A percentile compares a stretch with the other conserved stretches of the same genome.
These are phyloP conservation scores for Metarhizium anisopliae DNA, from an alignment of 2,329 filamentous ascomycete species.

Conservation along the genomic window DNA sequence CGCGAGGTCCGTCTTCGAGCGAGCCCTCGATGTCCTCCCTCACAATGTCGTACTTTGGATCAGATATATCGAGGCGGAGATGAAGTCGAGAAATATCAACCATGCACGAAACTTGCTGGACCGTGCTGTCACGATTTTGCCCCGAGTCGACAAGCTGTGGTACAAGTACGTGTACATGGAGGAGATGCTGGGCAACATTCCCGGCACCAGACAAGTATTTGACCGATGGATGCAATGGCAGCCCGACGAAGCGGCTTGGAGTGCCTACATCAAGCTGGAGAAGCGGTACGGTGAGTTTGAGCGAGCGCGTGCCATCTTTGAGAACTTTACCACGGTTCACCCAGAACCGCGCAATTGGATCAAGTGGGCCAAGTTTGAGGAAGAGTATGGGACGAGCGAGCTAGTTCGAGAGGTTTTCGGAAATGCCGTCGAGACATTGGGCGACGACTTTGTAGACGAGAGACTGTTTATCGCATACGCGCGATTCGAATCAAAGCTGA, in stretches of 20 bases:
- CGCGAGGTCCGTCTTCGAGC: conserved; percentile 87
- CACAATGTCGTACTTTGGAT: conserved; percentile 85
- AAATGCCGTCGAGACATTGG: conserved; percentile 75
- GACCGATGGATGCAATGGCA: conserved; percentile 99
- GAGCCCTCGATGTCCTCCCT: conserved; percentile 83
- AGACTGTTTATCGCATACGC: conserved; percentile 92
- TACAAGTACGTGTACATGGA: conserved; percentile 99
- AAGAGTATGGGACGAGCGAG: conserved; percentile 88
- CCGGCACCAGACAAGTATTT: conserved; percentile 87
- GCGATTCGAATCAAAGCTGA: conserved; percentile 87
- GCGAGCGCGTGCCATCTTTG: conserved; percentile 80
- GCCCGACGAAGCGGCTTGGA: conserved; percentile 92
- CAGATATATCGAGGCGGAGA: conserved; percentile 90
- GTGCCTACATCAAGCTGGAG: conserved; percentile 92
- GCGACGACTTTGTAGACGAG: conserved; percentile 94
- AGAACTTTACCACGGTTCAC: conserved; percentile 83
- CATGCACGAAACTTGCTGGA: conserved; percentile 92
- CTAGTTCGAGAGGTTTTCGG: conserved; percentile 88
- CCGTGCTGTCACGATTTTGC: conserved; percentile 84
- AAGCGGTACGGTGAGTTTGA: conserved; percentile 92
- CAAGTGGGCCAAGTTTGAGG: conserved; percentile 96
- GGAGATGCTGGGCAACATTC: conserved; percentile 91
- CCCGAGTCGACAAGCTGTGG: conserved; percentile 92
- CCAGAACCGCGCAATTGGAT: conserved; percentile 96
- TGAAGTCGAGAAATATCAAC: conserved; percentile 89